These are phyloP conservation scores for Populus alba DNA, from an alignment of 345 rosid genomes.

Conservation along the genomic window DNA sequence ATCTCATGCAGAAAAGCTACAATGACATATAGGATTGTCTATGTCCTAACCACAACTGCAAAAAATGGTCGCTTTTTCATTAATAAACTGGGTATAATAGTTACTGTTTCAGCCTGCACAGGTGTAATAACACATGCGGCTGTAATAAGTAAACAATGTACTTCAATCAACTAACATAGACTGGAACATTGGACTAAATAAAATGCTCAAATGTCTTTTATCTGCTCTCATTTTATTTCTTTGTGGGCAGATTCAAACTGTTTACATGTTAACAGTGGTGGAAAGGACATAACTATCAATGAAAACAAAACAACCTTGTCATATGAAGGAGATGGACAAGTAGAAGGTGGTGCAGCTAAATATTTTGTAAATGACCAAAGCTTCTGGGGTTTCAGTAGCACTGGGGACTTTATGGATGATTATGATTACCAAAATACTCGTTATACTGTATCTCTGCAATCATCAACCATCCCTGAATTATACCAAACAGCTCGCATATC, in stretches of 20 bases:
- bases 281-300: slow-evolving; percentile 33
- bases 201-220: background rate
- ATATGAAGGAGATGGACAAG: slow-evolving; percentile 54
- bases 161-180: background rate
- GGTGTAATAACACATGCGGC: background rate
- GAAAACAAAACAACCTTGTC: slow-evolving; percentile 32
- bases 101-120: background rate
- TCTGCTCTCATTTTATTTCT: background rate
- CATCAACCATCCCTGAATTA: slow-evolving; percentile 42
- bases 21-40: background rate
- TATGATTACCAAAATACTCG: slow-evolving; percentile 37
- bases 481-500: slow-evolving; percentile 49
- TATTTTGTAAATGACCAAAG: slow-evolving; percentile 29
- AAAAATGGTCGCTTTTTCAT: background rate
- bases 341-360: slow-evolving; percentile 50
- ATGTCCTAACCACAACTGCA: background rate
- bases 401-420: slow-evolving; percentile 72
- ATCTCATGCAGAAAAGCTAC: background rate
- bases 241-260: slow-evolving; percentile 44
- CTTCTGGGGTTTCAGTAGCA: slow-evolving; percentile 70
- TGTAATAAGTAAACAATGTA: background rate
- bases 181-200: background rate
- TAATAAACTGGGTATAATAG: background rate
- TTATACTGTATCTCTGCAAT: slow-evolving; percentile 21
- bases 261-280: slow-evolving; percentile 64